These are phyloP conservation scores for Cynanchum wilfordii DNA, from an alignment of 257 asterid genomes.

Conservation along the genomic window DNA sequence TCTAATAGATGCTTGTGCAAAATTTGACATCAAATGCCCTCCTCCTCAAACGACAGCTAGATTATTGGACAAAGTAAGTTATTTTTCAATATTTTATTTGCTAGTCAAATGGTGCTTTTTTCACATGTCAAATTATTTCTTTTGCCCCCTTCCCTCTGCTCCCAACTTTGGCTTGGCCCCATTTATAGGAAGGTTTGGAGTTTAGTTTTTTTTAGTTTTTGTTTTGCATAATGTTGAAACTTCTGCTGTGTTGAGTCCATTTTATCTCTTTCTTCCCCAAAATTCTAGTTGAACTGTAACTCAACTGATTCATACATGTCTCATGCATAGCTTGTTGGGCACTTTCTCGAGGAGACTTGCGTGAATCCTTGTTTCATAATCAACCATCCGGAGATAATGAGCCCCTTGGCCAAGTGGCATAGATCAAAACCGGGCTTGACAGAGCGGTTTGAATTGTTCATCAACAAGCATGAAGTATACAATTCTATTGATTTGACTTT, in stretches of 20 bases:
- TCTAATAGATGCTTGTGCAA: constrained; percentile 63
- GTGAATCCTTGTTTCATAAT: constrained; percentile 69
- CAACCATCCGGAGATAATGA: constrained; percentile 94
- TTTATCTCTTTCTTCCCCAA: background rate
- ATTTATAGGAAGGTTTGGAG: background rate
- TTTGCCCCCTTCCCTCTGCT: background rate
- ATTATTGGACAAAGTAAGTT: constrained; percentile 70
- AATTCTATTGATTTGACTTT: background rate
- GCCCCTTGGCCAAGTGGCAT: constrained; percentile 95
- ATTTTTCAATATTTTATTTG: background rate
- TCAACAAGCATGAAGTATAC: constrained; percentile 82
- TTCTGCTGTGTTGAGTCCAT: background rate
- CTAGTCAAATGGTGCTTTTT: background rate
- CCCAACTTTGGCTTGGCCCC: background rate
- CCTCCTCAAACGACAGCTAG: constrained; percentile 90
- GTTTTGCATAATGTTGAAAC: background rate
- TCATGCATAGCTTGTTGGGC: constrained; percentile 69
- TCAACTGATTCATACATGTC: background rate
- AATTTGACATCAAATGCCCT: constrained; percentile 75
- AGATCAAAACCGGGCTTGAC: constrained; percentile 81
- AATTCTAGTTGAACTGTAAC: background rate
- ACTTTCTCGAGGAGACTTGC: constrained; percentile 84
- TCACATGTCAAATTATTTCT: background rate
- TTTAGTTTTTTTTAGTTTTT: background rate
- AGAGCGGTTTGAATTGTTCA: constrained; percentile 78